Base-by-base conservation (phyloP, 768 basidiomycete genomes). In the Leucosporidium creatinivorum region DNA sequence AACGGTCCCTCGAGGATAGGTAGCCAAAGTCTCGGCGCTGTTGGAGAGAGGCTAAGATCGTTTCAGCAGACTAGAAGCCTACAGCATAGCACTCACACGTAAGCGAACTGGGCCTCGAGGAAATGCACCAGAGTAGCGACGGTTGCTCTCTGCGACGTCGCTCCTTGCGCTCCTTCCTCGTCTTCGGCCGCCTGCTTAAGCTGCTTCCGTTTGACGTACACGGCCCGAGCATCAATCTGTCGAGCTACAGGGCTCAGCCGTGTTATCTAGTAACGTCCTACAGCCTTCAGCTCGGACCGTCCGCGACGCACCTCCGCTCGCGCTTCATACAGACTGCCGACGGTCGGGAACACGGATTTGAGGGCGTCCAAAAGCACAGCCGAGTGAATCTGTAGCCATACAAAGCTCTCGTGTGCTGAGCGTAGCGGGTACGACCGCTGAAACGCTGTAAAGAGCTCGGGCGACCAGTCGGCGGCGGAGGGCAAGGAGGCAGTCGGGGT, bases 21-120 rank as follows among this genome's bases (percentile, higher is more conserved):
- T 30, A 19, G 51, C 52, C 23, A 63, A 18, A 3, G 23, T 61
- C 10, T 31, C 28, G 17, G 25, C 23, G 18, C 58, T 59, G 58
- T 33, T n/a, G 26, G 3, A 18, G 10, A 13, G 36, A 4, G 4
- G 1, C 44, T 19, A 17, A 9, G 21, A 9, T 51, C 21, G n/a
- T 4, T 13, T 51, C 21, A n/a, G n/a, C n/a, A n/a, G n/a, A n/a
- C n/a, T n/a, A n/a, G n/a, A n/a, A n/a, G n/a, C n/a, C n/a, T n/a
- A n/a, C n/a, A n/a, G n/a, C n/a, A 49, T 5, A 19, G 30, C 17
- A 61, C 60, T 28, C 21, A 61, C 60, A 61, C 60, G 49, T 51
- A 61, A 12, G 48, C 60, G 17, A 61, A 61, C 30, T 33, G 2
- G 19, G 12, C 19, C 30, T 61, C 60, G 23, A 61, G 13, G 17